Evolutionary conservation across 164 flowering plant genomes (phyloP).

Genomic region (Dillenia turbinata): DNA sequence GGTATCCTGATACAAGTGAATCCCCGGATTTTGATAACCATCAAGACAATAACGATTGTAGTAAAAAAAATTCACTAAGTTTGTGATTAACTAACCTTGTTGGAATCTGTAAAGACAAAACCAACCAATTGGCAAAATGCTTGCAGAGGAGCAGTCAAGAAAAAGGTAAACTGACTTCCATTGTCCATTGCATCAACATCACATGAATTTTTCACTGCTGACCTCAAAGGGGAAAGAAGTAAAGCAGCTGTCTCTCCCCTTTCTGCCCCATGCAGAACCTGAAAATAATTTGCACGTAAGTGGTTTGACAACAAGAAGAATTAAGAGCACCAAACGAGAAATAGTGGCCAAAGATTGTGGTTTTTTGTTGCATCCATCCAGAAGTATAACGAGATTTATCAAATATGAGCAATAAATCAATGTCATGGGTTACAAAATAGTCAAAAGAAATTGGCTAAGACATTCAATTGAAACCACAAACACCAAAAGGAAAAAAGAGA

Average conservation of each 20-base stretch:
- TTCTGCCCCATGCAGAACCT: slow-evolving; percentile 90
- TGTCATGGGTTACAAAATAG: too few species aligned
- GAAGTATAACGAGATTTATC: too few species aligned
- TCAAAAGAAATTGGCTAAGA: too few species aligned
- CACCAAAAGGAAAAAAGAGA: too few species aligned
- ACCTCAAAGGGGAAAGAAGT: slow-evolving; percentile 74
- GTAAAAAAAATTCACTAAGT: neutral
- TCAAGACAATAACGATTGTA: too few species aligned
- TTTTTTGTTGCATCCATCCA: too few species aligned
- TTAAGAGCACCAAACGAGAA: too few species aligned
- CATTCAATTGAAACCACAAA: too few species aligned
- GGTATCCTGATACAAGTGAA: slow-evolving; percentile 42
- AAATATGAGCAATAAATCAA: too few species aligned
- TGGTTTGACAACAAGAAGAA: slow-evolving; percentile 10
- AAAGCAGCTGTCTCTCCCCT: slow-evolving; percentile 86
- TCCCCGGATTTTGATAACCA: neutral
- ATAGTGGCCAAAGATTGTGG: too few species aligned
- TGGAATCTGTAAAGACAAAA: slow-evolving; percentile 32
- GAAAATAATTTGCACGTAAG: slow-evolving; percentile 24
- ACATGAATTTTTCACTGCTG: slow-evolving; percentile 40
- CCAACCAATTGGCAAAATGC: slow-evolving; percentile 88
- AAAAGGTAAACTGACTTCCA: slow-evolving; percentile 92
- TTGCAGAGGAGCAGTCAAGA: slow-evolving; percentile 83
- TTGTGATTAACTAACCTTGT: slow-evolving; percentile 41
- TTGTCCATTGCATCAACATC: slow-evolving; percentile 29